These are phyloP conservation scores for Boechera divaricarpa DNA, from an alignment of 345 rosid species.

Conservation along the genomic window DNA sequence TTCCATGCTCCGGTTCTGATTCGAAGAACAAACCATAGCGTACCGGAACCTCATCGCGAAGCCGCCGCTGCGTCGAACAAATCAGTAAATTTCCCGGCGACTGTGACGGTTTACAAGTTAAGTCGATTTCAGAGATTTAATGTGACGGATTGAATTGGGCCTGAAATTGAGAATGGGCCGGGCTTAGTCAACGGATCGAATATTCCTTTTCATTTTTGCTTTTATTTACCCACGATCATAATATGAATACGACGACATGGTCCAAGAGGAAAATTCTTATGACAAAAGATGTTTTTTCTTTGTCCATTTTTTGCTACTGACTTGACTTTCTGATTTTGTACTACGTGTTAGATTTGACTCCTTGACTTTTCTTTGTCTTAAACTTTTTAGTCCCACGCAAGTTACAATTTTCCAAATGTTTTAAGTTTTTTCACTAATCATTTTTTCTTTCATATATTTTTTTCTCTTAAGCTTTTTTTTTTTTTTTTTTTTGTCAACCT, in stretches of 20 bases:
- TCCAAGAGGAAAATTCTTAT: conserved; percentile 20
- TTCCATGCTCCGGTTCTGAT: conserved; percentile 93
- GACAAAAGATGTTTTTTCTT: neutral
- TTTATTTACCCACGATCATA: neutral
- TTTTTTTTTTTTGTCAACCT: too few relatives aligned
- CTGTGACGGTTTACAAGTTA: neutral
- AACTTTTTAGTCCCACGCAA: neutral
- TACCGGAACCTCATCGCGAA: conserved; percentile 69
- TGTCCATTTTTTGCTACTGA: conserved; percentile 6
- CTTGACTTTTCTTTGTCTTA: neutral
- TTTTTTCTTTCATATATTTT: neutral
- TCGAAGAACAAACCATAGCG: conserved; percentile 93
- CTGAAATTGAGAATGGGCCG: neutral
- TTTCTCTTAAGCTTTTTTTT: neutral
- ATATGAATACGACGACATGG: neutral
- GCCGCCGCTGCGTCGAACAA: conserved; percentile 14
- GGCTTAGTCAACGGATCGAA: neutral
- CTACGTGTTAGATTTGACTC: conserved; percentile 10
- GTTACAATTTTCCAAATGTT: neutral
- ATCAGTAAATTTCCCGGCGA: conserved; percentile 38
- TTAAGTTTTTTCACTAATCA: too few relatives aligned
- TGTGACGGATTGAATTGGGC: neutral
- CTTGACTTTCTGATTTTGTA: conserved; percentile 16
- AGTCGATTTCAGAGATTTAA: neutral
- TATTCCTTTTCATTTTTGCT: neutral